Evolutionary conservation across 306 rosid genomes (phyloP).

Genomic region (Rubus idaeus): DNA sequence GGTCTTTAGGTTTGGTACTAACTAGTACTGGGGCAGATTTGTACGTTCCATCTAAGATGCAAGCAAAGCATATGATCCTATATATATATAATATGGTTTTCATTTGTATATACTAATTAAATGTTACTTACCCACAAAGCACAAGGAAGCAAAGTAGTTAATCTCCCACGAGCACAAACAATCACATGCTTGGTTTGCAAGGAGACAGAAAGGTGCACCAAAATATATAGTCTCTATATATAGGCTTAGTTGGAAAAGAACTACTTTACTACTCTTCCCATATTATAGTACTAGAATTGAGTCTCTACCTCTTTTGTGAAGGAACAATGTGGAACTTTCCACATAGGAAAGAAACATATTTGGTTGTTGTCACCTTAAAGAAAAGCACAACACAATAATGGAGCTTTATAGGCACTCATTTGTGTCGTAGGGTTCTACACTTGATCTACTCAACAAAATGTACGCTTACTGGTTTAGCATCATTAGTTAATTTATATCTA

Average conservation of each 20-base stretch:
- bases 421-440: background rate
- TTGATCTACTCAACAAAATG: background rate
- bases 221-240: background rate
- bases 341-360: conserved; percentile 4
- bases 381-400: too few relatives aligned
- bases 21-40: background rate
- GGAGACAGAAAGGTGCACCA: conserved; percentile 21
- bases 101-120: background rate
- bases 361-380: conserved; percentile 28
- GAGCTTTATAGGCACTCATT: conserved; percentile 1
- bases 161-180: background rate
- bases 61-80: conserved; percentile 6
- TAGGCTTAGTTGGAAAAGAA: conserved; percentile 23
- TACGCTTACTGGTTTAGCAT: background rate
- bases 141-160: background rate
- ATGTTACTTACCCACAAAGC: background rate
- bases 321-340: conserved; percentile 6
- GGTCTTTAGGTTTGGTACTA: background rate
- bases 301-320: background rate
- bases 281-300: background rate
- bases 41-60: conserved; percentile 1
- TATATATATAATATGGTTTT: background rate
- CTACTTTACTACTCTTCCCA: conserved; percentile 3
- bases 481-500: background rate
- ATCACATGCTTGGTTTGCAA: conserved; percentile 9